These are phyloP conservation scores for Cladobotryum mycophilum DNA, from an alignment of 2,329 filamentous ascomycete species.

Conservation along the genomic window DNA sequence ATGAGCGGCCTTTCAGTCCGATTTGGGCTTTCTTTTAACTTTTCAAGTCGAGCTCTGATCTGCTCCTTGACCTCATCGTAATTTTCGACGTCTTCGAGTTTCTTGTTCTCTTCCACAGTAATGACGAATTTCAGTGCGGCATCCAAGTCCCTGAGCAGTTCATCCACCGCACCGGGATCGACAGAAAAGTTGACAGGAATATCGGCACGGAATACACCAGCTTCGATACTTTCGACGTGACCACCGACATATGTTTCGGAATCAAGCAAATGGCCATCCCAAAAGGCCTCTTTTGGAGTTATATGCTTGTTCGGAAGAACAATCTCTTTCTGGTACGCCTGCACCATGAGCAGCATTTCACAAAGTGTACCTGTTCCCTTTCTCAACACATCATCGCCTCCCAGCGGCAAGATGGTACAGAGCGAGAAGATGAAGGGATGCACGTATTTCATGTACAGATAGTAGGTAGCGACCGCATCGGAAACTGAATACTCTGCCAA, in stretches of 20 bases:
- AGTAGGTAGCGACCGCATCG: constrained; percentile 97
- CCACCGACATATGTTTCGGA: constrained; percentile 98
- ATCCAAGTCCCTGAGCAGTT: constrained; percentile 80
- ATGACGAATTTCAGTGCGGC: constrained; percentile 84
- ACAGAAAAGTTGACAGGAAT: constrained; percentile 92
- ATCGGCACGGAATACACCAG: constrained; percentile 91
- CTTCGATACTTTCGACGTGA: constrained; percentile 98
- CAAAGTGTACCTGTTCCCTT: constrained; percentile 98
- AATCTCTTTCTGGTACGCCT: constrained; percentile 88
- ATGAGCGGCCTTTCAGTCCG: constrained; percentile 82
- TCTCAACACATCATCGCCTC: constrained; percentile 83
- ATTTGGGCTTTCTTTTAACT: constrained; percentile 76
- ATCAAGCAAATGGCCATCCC: constrained; percentile 91
- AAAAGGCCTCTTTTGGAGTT: constrained; percentile 85
- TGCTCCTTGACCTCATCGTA: constrained; percentile 80
- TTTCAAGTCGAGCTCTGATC: constrained; percentile 63
- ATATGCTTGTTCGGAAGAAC: constrained; percentile 95
- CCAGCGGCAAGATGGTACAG: constrained; percentile 90
- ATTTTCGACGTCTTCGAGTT: constrained; percentile 70
- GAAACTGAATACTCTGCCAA: constrained; percentile 97
- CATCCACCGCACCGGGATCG: constrained; percentile 83
- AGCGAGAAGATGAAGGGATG: constrained; percentile 99
- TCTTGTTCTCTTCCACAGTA: constrained; percentile 76
- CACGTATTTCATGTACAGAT: constrained; percentile 99
- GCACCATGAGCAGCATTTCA: constrained; percentile 98